Base-by-base conservation (phyloP, 2,329 filamentous ascomycete genomes). In the Verticillium klebahnii region DNA sequence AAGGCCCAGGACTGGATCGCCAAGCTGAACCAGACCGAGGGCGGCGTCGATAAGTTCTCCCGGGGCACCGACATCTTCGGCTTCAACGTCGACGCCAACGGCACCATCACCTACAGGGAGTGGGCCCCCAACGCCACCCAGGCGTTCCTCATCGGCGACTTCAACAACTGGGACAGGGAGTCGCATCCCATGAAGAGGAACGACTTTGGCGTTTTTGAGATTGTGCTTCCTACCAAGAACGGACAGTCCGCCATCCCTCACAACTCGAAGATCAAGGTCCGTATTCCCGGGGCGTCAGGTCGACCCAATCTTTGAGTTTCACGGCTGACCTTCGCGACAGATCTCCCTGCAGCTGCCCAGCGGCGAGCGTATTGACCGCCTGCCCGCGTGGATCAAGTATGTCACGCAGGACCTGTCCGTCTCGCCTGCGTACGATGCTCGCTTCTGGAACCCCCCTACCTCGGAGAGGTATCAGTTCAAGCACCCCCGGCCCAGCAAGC, bases 351-450 rank as follows among this genome's bases (percentile, higher is more conserved):
- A 91, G 58, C 84, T 92, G 11, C 92, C 91, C 14, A 87, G 81
- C 40, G 91, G 93, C 63, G 89, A 95, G 72, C 85, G 89, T 68
- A 87, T 94, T 68, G 94, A 98, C 78, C 88, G 94, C 68, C 80
- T 99, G 59, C 95, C 95, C 31, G 92, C 93, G 32, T 99, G 95
- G 95, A 98, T 98, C 80, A 97, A 89, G 73, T 92, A 96, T 70
- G 95, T 97, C 59, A 97, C 94, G 0, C 95, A 99, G 76, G 93
- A 99, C 67, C 82, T 98, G 56, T 84, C 80, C 12, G 88, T 98
- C 29, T 98, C 94, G 11, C 93, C 94, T 7, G 89, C 91, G 31
- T 99, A 98, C 76, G 95, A 99, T 74, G 93, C 92, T 29, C 87
- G 92, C 59, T 97, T 99, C 80, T 99, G 95, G 95, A 97, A 98